Evolutionary conservation across 108 stramenopile genomes (phyloP).

Genomic region (Aurantiochytrium sp.): DNA sequence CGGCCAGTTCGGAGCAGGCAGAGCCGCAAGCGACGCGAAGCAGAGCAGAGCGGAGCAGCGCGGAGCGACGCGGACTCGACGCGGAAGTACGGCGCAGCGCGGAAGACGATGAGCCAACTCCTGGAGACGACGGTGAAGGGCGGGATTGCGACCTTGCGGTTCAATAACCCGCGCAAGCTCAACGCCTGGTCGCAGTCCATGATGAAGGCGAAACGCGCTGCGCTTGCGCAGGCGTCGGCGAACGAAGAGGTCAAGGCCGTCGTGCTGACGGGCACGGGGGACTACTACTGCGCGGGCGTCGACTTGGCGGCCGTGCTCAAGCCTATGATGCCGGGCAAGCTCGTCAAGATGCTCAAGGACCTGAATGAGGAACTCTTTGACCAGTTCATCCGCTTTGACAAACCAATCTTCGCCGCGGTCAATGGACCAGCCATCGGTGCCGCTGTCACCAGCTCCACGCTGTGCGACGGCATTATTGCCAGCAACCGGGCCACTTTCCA

Average conservation of each 20-base stretch:
- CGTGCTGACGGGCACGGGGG: conserved; percentile 51
- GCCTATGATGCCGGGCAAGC: neutral
- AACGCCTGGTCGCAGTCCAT: conserved; percentile 10
- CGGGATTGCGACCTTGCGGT: neutral
- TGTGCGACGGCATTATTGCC: conserved; percentile 49
- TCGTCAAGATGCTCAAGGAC: neutral
- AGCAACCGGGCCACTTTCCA: conserved; percentile 44
- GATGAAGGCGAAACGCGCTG: neutral
- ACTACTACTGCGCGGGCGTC: conserved; percentile 37
- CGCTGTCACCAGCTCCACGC: conserved; percentile 44
- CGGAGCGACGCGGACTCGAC: too few relatives aligned
- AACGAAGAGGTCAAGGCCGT: conserved; percentile 40
- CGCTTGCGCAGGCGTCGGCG: conserved; percentile 26
- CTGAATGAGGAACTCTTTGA: conserved; percentile 24
- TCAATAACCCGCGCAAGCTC: conserved; percentile 6
- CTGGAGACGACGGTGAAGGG: neutral
- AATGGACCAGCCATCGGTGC: conserved; percentile 62
- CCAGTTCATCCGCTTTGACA: conserved; percentile 42
- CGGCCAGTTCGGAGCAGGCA: too few relatives aligned
- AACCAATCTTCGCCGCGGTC: conserved; percentile 51
- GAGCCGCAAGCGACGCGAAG: too few relatives aligned
- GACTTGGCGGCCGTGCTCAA: conserved; percentile 17
- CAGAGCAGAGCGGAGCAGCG: too few relatives aligned
- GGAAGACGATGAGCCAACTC: too few relatives aligned
- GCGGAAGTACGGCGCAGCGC: too few relatives aligned